Evolutionary conservation across 2,329 filamentous ascomycete species (phyloP).

Genomic region (Zasmidium cellare): DNA sequence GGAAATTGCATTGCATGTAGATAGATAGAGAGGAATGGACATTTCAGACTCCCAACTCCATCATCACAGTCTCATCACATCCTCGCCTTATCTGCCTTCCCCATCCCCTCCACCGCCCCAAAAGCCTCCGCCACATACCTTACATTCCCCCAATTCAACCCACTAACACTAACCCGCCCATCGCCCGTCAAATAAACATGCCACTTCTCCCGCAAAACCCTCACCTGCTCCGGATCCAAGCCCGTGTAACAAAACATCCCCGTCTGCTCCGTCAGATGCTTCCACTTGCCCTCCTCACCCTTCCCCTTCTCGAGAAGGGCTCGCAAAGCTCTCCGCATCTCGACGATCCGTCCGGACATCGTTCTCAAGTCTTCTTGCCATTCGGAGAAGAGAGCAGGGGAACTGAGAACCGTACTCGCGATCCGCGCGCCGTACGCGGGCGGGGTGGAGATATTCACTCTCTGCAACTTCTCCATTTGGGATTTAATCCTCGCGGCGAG

Average conservation of each 20-base stretch:
- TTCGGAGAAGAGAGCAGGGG: slow-evolving; percentile 78
- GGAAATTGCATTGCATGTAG: too few relatives aligned
- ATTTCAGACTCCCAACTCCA: too few relatives aligned
- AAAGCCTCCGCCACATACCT: background rate
- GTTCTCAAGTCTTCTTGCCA: slow-evolving; percentile 95
- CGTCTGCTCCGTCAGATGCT: background rate
- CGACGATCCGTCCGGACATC: slow-evolving; percentile 98
- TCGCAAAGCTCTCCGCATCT: slow-evolving; percentile 59
- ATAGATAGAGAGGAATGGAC: too few relatives aligned
- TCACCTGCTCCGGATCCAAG: background rate
- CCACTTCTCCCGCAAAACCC: background rate
- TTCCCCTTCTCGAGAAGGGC: background rate
- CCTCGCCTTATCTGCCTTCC: background rate
- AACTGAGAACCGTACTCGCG: slow-evolving; percentile 85
- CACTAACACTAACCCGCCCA: background rate
- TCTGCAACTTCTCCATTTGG: slow-evolving; percentile 95
- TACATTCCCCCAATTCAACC: background rate
- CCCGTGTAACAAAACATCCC: background rate
- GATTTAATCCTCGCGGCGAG: slow-evolving; percentile 95
- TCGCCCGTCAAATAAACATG: background rate
- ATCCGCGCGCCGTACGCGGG: slow-evolving; percentile 94
- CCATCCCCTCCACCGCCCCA: background rate
- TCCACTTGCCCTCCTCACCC: background rate
- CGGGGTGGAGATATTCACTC: slow-evolving; percentile 95
- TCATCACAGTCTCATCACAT: background rate